Conservation (phyloP, 2,329 filamentous ascomycete species). For the Aspergillus floridensis region DNA sequence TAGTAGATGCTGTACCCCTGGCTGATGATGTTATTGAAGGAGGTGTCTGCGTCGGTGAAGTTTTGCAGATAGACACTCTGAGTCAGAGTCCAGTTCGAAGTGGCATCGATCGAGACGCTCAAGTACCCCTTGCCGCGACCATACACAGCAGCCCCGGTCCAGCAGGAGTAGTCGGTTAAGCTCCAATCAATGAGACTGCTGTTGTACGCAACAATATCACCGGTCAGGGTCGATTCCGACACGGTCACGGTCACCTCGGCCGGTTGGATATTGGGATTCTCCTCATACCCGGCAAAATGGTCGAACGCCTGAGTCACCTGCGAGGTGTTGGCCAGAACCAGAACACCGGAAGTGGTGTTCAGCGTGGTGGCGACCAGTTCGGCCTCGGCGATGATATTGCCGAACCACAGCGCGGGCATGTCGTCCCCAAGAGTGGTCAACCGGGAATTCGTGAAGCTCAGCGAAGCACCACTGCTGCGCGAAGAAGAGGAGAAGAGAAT, state of each 20-base stretch:
- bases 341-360: slow-evolving; percentile 19
- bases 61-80: slow-evolving; percentile 13
- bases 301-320: slow-evolving; percentile 36
- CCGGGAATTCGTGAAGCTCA: slow-evolving; percentile 24
- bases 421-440: slow-evolving; percentile 19
- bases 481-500: slow-evolving; percentile 21
- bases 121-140: slow-evolving; percentile 11
- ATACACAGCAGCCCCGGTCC: slow-evolving; percentile 17
- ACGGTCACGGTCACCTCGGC: slow-evolving; percentile 27
- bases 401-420: slow-evolving; percentile 33
- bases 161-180: slow-evolving; percentile 12
- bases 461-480: slow-evolving; percentile 19
- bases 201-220: slow-evolving; percentile 36
- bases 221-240: slow-evolving; percentile 24
- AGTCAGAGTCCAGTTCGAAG: slow-evolving; percentile 17
- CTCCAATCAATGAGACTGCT: slow-evolving; percentile 19
- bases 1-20: slow-evolving; percentile 16
- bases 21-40: slow-evolving; percentile 12
- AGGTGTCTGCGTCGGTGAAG: slow-evolving; percentile 12
- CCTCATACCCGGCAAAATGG: slow-evolving; percentile 29
- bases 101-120: slow-evolving; percentile 14
- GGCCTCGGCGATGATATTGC: slow-evolving; percentile 25
- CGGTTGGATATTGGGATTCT: slow-evolving; percentile 26
- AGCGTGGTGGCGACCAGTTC: slow-evolving; percentile 13
- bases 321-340: slow-evolving; percentile 24